These are phyloP conservation scores for Selenicereus undatus DNA, from an alignment of 148 eudicot species.

Conservation along the genomic window DNA sequence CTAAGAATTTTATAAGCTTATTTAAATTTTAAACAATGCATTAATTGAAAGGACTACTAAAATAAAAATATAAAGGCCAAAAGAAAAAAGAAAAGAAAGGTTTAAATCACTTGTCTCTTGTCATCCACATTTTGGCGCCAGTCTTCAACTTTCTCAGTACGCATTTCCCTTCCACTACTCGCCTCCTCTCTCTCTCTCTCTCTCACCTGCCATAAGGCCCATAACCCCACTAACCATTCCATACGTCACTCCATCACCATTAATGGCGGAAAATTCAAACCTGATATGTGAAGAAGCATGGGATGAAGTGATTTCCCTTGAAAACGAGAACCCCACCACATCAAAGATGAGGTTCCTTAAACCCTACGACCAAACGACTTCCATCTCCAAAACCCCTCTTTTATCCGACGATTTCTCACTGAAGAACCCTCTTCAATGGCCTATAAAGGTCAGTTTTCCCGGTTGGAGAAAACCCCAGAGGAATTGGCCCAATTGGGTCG, in stretches of 20 bases:
- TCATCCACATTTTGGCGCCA: background rate
- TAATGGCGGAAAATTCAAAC: background rate
- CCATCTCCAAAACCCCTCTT: constrained; percentile 10
- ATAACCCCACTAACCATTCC: background rate
- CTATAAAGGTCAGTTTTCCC: constrained; percentile 23
- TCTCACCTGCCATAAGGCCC: background rate
- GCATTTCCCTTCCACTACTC: background rate
- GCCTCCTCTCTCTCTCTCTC: constrained; percentile 6
- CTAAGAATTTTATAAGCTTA: too few relatives aligned
- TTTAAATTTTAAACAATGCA: too few relatives aligned
- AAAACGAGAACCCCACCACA: background rate
- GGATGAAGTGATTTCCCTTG: background rate
- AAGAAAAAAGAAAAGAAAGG: background rate
- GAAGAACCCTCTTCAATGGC: constrained; percentile 22
- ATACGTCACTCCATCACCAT: background rate
- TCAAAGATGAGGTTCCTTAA: background rate
- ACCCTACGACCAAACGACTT: background rate
- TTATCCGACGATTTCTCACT: constrained; percentile 19
- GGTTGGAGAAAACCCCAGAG: constrained; percentile 30
- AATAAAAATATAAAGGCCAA: background rate
- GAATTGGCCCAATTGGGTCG: constrained; percentile 33
- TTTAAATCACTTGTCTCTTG: background rate
- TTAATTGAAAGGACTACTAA: background rate
- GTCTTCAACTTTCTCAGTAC: background rate
- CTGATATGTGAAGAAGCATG: background rate